Percentiles rank a stretch among this genome's conserved stretches.
These are phyloP conservation scores for Saccharomyces hybrid DNA, from an alignment of 1,139 yeast genomes.

Conservation along the genomic window DNA sequence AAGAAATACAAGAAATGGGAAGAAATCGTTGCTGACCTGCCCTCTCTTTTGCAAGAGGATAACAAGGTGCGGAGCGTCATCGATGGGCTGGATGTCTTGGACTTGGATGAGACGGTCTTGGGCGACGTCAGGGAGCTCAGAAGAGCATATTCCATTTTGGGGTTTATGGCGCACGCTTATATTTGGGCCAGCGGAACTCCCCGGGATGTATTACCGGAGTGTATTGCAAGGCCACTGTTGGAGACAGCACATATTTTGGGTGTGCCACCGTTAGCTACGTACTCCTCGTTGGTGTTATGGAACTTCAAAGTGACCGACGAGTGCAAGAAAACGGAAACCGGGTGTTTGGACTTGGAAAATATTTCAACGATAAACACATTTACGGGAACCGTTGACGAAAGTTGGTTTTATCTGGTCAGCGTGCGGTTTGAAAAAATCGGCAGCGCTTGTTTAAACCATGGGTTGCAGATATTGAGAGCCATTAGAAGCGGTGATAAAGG, in stretches of 20 bases:
- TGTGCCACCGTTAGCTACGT: conserved; percentile 81
- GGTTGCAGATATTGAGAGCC: conserved; percentile 54
- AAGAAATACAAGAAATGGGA: neutral
- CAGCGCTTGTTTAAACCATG: conserved; percentile 53
- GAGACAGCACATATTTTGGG: conserved; percentile 51
- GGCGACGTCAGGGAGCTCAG: conserved; percentile 47
- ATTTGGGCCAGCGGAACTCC: conserved; percentile 78
- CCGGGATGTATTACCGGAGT: conserved; percentile 55
- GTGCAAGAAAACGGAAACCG: conserved; percentile 25
- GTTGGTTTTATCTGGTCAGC: conserved; percentile 88
- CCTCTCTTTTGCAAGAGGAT: neutral
- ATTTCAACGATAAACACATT: conserved; percentile 76
- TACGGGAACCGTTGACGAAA: conserved; percentile 85
- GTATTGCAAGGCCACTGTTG: conserved; percentile 64
- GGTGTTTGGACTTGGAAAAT: conserved; percentile 37
- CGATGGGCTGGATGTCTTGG: neutral
- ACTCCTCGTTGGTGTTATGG: conserved; percentile 85
- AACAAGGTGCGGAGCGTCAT: neutral
- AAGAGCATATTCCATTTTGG: conserved; percentile 71
- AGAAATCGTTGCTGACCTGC: neutral
- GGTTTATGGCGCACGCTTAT: conserved; percentile 80
- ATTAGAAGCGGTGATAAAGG: conserved; percentile 27
- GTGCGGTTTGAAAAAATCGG: conserved; percentile 82
- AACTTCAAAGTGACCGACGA: conserved; percentile 59
- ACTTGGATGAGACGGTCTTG: conserved; percentile 4